Base-by-base conservation (phyloP, 768 basidiomycete species). In the Cyclocybe aegerita region DNA sequence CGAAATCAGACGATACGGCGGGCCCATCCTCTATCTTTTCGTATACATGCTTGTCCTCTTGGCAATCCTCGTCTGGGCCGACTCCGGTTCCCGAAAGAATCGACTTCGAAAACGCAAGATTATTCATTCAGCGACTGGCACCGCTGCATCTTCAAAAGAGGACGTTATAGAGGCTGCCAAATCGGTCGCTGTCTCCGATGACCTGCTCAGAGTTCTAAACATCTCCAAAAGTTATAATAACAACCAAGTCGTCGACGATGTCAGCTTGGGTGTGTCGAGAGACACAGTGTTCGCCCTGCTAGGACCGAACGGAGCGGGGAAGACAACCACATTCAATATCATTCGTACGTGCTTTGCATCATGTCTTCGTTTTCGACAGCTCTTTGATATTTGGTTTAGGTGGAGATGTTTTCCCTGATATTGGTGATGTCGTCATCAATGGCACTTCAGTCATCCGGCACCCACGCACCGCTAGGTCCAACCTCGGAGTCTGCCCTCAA, bases 291-390 rank as follows among this genome's bases (percentile, higher is more conserved):
- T 90, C 56, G 87, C 85, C 4, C 65, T 91, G 53, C 72, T 92
- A 11, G 90, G 90, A 1, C 90, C 90, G 1, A 92, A 91, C 56
- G 90, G 90, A 6, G 90, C 88, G 7, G 89, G 90, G 0, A 91
- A 91, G 66, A 90, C 87, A 9, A 90, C 90, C 0, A 85, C 83
- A 0, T 88, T 91, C 65, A 88, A 89, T 54, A 78, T 89, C 60
- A 90, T 92, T 52, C 83, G 87, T 86, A 59, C 49, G 85, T 73
- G 15, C 12, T 0, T 37, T 23, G 16, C 9, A 44, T 37, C 36
- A 39, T 38, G 36, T 7, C 43, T 38, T 36, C 34, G 8, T 29
- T 47, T 9, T 33, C 14, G 32, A 11, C 14, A 41, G 9, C 3
- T 17, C 41, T 35, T 14, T 9, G 39, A 34, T 40, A 17, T n/a